Evolutionary conservation across 1,139 yeast species (phyloP), one percentile per base, ranked within the genome.

Genomic region (Lodderomyces margitis): DNA sequence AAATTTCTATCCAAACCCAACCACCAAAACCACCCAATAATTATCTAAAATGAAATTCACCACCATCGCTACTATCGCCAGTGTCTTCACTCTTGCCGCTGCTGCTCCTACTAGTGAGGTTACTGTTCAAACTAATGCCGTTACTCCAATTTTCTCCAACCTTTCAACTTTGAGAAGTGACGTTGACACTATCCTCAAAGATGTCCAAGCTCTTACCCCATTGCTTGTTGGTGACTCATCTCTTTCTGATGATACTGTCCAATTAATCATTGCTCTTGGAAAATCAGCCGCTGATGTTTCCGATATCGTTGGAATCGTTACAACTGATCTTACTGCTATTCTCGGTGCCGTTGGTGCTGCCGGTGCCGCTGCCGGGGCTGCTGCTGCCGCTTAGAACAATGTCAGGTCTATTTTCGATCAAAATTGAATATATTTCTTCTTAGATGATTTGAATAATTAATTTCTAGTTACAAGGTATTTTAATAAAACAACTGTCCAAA

Each of bases 41-140:
- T n/a, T n/a, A 15, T 14, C 34, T 8, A 30, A 30, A 30, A 34
- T 25, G 31, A 34, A 34, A 34, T 31, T 31, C 14, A 10, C 21
- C 12, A 31, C 34, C 21, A 15, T 31, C 21, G 34, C 34, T 11
- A 31, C 34, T 14, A 17, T 31, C 17, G 21, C 34, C 14, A 17
- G 21, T 16, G 17, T 27, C 14, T 16, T 31, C 11, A 21, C 34
- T 17, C 4, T 31, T 17, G 34, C 21, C 4, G 17, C 21, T 11
- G 21, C 21, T 10, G 34, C 34, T 17, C 21, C 34, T 4, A 31
- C 21, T 31, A 21, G 14, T 11, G 5, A 21, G 12, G 34, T 31
- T 31, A 27, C 30, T 5, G 30, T 27, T 12, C 16, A 15, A 3
- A 9, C 30, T 5, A 5, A 27, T 5, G 5, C 30, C 4, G 14